These are phyloP conservation scores for Exophiala oligosperma DNA, from an alignment of 2,329 filamentous ascomycete genomes.

Conservation along the genomic window DNA sequence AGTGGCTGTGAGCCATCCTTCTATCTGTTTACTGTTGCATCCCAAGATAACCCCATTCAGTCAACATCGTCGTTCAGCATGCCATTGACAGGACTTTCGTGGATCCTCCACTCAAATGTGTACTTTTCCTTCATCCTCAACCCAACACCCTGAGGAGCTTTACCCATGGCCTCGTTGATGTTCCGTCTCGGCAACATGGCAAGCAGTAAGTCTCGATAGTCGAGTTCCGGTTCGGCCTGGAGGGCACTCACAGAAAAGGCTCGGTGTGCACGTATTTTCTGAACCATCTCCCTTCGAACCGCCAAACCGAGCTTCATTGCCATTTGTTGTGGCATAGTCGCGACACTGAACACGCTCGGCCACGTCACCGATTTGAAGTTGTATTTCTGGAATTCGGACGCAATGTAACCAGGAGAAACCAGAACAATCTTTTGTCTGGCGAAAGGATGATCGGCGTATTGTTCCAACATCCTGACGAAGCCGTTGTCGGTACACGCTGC, in stretches of 20 bases:
- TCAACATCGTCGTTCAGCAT: constrained; percentile 6
- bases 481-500: constrained; percentile 28
- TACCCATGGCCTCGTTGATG: constrained; percentile 11
- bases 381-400: constrained; percentile 19
- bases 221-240: not conserved
- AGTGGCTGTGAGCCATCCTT: too few species aligned
- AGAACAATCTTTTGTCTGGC: constrained; percentile 24
- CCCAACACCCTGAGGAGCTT: constrained; percentile 3
- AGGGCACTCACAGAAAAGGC: not conserved
- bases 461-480: constrained; percentile 28
- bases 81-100: not conserved
- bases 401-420: constrained; percentile 22
- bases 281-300: constrained; percentile 1
- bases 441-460: constrained; percentile 21
- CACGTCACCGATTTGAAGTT: constrained; percentile 9
- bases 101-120: not conserved
- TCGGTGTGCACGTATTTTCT: not conserved
- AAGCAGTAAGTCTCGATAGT: constrained; percentile 3
- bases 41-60: not conserved
- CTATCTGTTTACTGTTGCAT: not conserved
- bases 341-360: constrained; percentile 13
- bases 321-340: not conserved
- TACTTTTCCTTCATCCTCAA: constrained; percentile 1
- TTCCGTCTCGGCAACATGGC: constrained; percentile 12
- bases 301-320: constrained; percentile 4